Conservation (phyloP, 139 green algal genomes). For the Tetradesmus lagerheimii region DNA sequence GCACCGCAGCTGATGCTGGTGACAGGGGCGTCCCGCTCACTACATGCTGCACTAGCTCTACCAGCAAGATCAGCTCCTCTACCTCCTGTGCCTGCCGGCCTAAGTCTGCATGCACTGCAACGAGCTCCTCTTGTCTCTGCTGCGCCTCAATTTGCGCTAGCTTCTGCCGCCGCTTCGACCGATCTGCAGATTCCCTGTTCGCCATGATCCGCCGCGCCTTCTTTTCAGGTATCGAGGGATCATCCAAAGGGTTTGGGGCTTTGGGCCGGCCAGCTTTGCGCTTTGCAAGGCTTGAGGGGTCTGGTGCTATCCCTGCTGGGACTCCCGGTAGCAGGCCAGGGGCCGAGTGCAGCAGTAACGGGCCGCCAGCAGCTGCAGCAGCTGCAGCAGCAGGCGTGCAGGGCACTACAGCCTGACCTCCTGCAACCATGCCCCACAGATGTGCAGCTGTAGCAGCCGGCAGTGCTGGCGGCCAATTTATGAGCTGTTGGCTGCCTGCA, state of each 20-base stretch:
- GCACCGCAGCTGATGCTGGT: not conserved
- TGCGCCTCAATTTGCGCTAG: constrained; percentile 24
- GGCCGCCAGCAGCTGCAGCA: not conserved
- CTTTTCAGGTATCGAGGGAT: constrained; percentile 43
- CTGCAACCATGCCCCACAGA: constrained; percentile 1
- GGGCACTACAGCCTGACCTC: not conserved
- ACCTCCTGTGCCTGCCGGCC: not conserved
- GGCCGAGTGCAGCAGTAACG: not conserved
- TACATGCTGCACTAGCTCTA: constrained; percentile 24
- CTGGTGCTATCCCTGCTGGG: constrained; percentile 23
- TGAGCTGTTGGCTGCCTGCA: not conserved
- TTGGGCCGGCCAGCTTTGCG: constrained; percentile 33
- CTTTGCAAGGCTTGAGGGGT: constrained; percentile 40
- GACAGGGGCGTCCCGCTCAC: constrained; percentile 4
- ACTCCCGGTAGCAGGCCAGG: constrained; percentile 16
- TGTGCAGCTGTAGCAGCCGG: constrained; percentile 9
- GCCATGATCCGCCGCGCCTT: constrained; percentile 42
- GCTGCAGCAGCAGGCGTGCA: not conserved
- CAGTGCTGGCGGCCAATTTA: constrained; percentile 20
- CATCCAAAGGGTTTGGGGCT: constrained; percentile 11
- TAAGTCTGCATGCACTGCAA: not conserved
- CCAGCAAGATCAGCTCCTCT: constrained; percentile 31
- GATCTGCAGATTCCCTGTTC: constrained; percentile 38
- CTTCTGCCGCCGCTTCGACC: constrained; percentile 41
- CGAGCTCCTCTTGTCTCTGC: constrained; percentile 13